Conservation (phyloP, 352 stramenopile species). For the Albugo laibachii region DNA sequence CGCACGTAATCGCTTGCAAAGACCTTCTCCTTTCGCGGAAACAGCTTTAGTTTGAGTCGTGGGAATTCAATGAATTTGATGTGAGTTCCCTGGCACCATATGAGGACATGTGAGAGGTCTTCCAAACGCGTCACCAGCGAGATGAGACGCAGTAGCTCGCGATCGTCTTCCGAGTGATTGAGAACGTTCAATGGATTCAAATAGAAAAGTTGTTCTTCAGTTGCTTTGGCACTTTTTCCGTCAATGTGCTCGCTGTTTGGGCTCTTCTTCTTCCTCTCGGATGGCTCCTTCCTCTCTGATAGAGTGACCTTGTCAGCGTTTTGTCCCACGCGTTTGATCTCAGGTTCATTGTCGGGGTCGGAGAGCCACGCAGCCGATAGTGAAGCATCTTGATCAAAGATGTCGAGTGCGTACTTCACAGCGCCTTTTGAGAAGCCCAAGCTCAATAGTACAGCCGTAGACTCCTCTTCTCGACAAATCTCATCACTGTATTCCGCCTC, state of each 20-base stretch:
- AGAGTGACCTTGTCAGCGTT: background rate
- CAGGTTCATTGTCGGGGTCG: slow-evolving; percentile 29
- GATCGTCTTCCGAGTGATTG: background rate
- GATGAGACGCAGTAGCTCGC: too few relatives aligned
- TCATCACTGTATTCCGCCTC: slow-evolving; percentile 30
- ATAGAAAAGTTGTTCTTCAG: slow-evolving; percentile 67
- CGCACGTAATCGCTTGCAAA: background rate
- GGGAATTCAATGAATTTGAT: slow-evolving; percentile 96
- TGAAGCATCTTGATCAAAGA: slow-evolving; percentile 45
- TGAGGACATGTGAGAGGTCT: slow-evolving; percentile 87
- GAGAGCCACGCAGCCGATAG: slow-evolving; percentile 39
- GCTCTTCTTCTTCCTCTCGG: too few relatives aligned
- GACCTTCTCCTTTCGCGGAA: slow-evolving; percentile 12
- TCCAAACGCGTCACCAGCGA: slow-evolving; percentile 53
- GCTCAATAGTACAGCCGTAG: slow-evolving; percentile 51
- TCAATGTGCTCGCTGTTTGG: slow-evolving; percentile 5
- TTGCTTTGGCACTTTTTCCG: slow-evolving; percentile 32
- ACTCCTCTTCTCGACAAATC: slow-evolving; percentile 36
- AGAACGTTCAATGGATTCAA: slow-evolving; percentile 86
- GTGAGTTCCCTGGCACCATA: slow-evolving; percentile 85
- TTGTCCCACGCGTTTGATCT: slow-evolving; percentile 38
- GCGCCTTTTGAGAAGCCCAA: slow-evolving; percentile 22
- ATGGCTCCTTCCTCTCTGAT: slow-evolving; percentile 18
- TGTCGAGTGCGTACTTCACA: slow-evolving; percentile 35
- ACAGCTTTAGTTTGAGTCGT: slow-evolving; percentile 92